Evolutionary conservation across 345 rosid species (phyloP).

Genomic region (Bruguiera sexangula): DNA sequence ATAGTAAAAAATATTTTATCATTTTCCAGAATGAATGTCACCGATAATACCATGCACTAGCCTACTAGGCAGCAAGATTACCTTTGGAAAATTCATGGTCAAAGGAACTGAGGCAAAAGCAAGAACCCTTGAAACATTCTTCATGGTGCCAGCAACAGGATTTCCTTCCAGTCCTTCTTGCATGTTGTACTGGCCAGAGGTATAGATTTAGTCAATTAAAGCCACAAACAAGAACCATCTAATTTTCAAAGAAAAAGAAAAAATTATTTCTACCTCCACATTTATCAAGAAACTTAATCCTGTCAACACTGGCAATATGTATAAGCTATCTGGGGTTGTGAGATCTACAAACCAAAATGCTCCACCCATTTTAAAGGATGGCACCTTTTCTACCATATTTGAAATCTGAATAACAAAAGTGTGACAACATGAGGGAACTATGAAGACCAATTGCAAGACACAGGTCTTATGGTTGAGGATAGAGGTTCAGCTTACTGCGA

Average conservation of each 20-base stretch:
- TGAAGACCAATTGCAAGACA: not conserved
- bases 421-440: conserved; percentile 1
- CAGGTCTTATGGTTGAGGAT: not conserved
- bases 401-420: conserved; percentile 40
- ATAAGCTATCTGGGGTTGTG: conserved; percentile 64
- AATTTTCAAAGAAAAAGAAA: not conserved
- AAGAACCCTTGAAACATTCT: conserved; percentile 52
- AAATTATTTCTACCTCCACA: conserved; percentile 56
- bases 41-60: too few relatives aligned
- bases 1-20: too few relatives aligned
- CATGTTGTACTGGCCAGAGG: conserved; percentile 51
- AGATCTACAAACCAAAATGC: conserved; percentile 81
- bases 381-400: conserved; percentile 85
- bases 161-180: conserved; percentile 96
- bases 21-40: too few relatives aligned
- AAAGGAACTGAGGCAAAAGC: conserved; percentile 69
- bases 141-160: conserved; percentile 50
- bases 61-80: conserved; percentile 10
- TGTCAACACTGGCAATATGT: conserved; percentile 65
- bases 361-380: conserved; percentile 82
- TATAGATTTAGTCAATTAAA: conserved; percentile 7
- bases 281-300: conserved; percentile 62
- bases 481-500: conserved; percentile 58
- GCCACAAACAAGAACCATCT: not conserved
- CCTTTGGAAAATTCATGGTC: conserved; percentile 78